Base-by-base conservation (phyloP, 1,284 basidiomycete genomes). In the Tylopilus orsonianus region DNA sequence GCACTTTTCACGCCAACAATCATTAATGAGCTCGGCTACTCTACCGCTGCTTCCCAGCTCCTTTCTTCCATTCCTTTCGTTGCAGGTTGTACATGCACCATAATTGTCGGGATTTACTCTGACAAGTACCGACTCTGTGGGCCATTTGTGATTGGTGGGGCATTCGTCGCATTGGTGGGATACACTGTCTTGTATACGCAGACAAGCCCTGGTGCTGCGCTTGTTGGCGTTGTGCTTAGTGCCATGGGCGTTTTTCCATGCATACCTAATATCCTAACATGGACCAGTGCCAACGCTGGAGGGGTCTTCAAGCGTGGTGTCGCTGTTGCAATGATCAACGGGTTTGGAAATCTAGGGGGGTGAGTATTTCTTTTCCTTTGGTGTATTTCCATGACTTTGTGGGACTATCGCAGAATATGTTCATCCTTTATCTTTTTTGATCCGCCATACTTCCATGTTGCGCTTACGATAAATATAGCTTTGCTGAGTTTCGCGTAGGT, bases 1-100 rank as follows among this genome's bases (percentile, higher is more conserved):
- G 72, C 80, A 8, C 69, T 83, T 20, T 84, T 84, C 56, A 68
- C 71, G 0, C 80, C 79, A 1, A 79, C 74, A 1, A 80, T 82
- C 53, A 74, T 82, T 44, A 62, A 68, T n/a, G 65, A 72, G 32
- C 68, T 82, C 6, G 80, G 81, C 7, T 85, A 72, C 67, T 70
- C 73, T 8, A 75, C 79, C 26, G 71, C 78, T 0, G 62, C 69
- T 32, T 80, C 82, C 3, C 79, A 85, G 54, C 70, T 85, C 14
- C 66, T 84, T 14, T 74, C 75, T 10, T 67, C 75, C 18, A 75
- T 77, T 14, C 76, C 77, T 5, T 81, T 74, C 46, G 67, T 70
- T 42, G 68, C 60, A 40, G 73, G 60, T 29, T 73, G 73, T 49
- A 49, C 71, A 16, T 52, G 55, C 2, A 74, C 72, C 7, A 55